phyloP scores from a whole-genome alignment of 257 asterid species.

The Plectranthus barbatus region DNA sequence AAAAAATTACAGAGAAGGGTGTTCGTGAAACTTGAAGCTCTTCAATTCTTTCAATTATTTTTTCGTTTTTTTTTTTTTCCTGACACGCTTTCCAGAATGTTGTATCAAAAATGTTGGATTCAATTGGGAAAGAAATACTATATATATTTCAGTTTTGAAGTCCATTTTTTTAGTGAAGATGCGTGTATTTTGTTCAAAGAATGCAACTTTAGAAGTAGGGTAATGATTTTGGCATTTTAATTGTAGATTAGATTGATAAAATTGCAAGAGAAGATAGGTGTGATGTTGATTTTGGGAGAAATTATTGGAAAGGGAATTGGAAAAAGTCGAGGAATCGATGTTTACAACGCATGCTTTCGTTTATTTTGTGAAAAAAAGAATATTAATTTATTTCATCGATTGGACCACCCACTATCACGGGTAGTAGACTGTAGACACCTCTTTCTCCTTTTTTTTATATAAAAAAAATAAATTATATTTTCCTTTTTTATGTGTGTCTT shows the following conservation, averaged over 20 bases:
- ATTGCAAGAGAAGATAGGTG: neutral
- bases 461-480: too few species aligned
- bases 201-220: too few species aligned
- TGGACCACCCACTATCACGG: conserved; percentile 11
- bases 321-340: conserved; percentile 19
- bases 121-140: neutral
- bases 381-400: neutral
- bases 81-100: neutral
- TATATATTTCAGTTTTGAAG: neutral
- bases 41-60: conserved; percentile 5
- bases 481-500: neutral
- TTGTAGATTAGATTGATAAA: neutral
- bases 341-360: neutral
- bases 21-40: neutral
- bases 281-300: neutral
- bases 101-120: neutral
- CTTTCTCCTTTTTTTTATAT: neutral
- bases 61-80: neutral
- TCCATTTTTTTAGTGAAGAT: neutral
- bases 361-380: neutral
- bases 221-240: too few species aligned
- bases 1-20: neutral
- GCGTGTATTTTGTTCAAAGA: too few species aligned
- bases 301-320: neutral
- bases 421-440: neutral